Percentiles rank a stretch among this genome's conserved stretches.
Evolutionary conservation across 371 early-diverging fungal species (phyloP).

Genomic region (Syncephalis plumigaleata): DNA sequence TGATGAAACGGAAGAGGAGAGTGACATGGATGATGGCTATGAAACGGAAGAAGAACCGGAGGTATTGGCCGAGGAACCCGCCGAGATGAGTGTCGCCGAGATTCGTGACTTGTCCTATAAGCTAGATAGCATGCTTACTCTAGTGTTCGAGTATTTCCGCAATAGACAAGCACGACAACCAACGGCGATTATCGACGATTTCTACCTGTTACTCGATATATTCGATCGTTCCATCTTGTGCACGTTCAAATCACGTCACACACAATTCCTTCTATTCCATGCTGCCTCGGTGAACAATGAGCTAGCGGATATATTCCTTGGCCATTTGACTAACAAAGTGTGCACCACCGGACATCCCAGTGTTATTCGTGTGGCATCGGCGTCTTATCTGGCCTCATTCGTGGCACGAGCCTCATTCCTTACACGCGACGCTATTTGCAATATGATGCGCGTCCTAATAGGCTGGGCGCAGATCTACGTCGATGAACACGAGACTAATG

Average conservation of each 20-base stretch:
- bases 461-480: constrained; percentile 49
- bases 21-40: constrained; percentile 11
- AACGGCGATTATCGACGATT: constrained; percentile 24
- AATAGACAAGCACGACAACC: constrained; percentile 8
- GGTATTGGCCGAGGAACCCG: constrained; percentile 8
- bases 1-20: constrained; percentile 12
- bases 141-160: constrained; percentile 41
- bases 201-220: constrained; percentile 41
- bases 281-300: constrained; percentile 39
- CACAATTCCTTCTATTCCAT: constrained; percentile 84
- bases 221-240: constrained; percentile 69
- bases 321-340: constrained; percentile 46
- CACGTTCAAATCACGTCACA: constrained; percentile 78
- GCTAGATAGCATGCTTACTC: constrained; percentile 66
- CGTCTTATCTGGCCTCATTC: constrained; percentile 73
- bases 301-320: constrained; percentile 64
- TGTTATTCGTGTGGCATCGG: constrained; percentile 60
- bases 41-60: too few relatives aligned
- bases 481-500: constrained; percentile 34
- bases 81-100: constrained; percentile 12
- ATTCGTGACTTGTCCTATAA: constrained; percentile 54
- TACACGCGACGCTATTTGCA: constrained; percentile 31
- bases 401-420: constrained; percentile 79
- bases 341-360: constrained; percentile 34
- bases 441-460: constrained; percentile 40